Conservation (phyloP, 768 basidiomycete species). For the Suillus subalutaceus region DNA sequence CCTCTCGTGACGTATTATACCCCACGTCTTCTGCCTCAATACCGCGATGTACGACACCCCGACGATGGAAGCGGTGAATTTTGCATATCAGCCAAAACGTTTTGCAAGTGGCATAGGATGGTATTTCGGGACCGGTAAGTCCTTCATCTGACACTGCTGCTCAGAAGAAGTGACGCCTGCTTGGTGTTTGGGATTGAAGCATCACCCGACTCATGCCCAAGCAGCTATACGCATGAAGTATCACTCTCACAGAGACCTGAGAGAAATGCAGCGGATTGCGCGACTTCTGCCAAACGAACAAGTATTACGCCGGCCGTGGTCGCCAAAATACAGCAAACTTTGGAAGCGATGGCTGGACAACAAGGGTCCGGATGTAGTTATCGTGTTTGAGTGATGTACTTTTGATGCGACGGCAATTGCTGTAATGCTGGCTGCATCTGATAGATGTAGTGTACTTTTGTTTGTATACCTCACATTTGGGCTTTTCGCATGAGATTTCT, state of each 20-base stretch:
- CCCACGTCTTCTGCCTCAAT: constrained; percentile 42
- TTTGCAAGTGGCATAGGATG: constrained; percentile 53
- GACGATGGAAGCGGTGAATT: constrained; percentile 19
- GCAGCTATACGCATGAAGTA: constrained; percentile 36
- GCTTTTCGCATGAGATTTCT: constrained; percentile 87
- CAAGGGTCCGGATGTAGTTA: constrained; percentile 19
- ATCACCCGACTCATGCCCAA: constrained; percentile 38
- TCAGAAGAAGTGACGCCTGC: not conserved
- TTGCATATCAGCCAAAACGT: constrained; percentile 35
- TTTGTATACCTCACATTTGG: constrained; percentile 52
- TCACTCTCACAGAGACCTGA: constrained; percentile 40
- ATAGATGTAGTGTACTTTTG: constrained; percentile 2
- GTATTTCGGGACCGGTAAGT: constrained; percentile 45
- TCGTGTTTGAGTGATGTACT: constrained; percentile 12
- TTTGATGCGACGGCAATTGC: not conserved
- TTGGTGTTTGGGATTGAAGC: constrained; percentile 22
- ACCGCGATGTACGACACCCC: constrained; percentile 29
- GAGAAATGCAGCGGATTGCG: constrained; percentile 45
- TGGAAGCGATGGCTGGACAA: constrained; percentile 43
- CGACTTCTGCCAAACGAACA: constrained; percentile 40
- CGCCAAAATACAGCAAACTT: constrained; percentile 35
- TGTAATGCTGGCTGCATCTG: not conserved
- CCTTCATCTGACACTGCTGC: not conserved
- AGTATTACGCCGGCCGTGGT: constrained; percentile 33
- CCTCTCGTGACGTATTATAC: constrained; percentile 36